phyloP scores from a whole-genome alignment of 2,329 filamentous ascomycete species.

The Hypoxylon sp. region DNA sequence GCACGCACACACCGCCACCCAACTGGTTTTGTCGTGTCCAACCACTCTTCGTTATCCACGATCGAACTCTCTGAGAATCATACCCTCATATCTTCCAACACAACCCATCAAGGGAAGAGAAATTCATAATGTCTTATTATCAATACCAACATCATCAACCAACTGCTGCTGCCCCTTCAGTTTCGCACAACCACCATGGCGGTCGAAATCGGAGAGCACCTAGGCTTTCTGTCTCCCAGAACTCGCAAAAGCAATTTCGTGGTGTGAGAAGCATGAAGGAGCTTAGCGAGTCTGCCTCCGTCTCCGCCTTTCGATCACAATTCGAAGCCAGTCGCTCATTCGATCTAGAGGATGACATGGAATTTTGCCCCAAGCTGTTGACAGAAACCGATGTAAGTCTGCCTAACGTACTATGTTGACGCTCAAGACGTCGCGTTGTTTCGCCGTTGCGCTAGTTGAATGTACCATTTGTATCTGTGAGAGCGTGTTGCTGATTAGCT shows the following conservation, averaged over 20 bases:
- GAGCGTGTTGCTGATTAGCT: slow-evolving; percentile 34
- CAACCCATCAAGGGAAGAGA: slow-evolving; percentile 24
- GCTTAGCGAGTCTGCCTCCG: slow-evolving; percentile 77
- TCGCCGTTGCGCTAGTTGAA: too few species aligned
- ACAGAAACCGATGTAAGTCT: slow-evolving; percentile 89
- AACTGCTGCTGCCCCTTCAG: slow-evolving; percentile 61
- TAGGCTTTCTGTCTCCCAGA: slow-evolving; percentile 80
- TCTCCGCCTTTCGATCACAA: slow-evolving; percentile 82
- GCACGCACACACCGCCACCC: slow-evolving; percentile 37
- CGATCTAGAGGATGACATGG: slow-evolving; percentile 93
- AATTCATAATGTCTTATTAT: slow-evolving; percentile 69
- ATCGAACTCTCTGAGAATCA: slow-evolving; percentile 28
- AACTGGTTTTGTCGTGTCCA: slow-evolving; percentile 34
- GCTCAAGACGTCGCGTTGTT: slow-evolving; percentile 7
- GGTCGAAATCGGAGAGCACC: slow-evolving; percentile 87
- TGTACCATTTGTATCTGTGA: not conserved
- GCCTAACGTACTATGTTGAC: slow-evolving; percentile 7
- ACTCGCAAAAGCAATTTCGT: slow-evolving; percentile 86
- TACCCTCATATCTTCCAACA: slow-evolving; percentile 20
- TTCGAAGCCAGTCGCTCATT: slow-evolving; percentile 94
- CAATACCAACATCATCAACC: slow-evolving; percentile 68
- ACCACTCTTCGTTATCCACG: slow-evolving; percentile 35
- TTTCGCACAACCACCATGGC: slow-evolving; percentile 80
- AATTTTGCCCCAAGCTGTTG: slow-evolving; percentile 92
- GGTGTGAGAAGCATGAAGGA: slow-evolving; percentile 88